These are phyloP conservation scores for Metschnikowia corniflorae DNA, from an alignment of 805 yeast species.

Conservation along the genomic window DNA sequence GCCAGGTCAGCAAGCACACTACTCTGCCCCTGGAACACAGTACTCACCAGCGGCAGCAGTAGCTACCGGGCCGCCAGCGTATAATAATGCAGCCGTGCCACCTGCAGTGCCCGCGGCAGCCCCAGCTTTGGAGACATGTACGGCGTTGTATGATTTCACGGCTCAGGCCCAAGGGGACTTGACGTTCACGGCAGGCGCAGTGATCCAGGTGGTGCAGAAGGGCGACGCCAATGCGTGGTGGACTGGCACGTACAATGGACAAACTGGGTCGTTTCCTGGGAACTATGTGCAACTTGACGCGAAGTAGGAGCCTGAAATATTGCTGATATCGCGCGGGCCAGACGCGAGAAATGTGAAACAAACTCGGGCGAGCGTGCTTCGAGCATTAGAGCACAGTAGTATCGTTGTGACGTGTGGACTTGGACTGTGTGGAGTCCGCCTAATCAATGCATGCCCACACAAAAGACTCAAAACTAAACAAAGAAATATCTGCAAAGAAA, in stretches of 20 bases:
- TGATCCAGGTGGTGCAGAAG: constrained; percentile 77
- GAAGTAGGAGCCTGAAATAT: too few relatives aligned
- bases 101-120: constrained; percentile 28
- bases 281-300: constrained; percentile 79
- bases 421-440: too few relatives aligned
- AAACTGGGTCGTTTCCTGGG: constrained; percentile 91
- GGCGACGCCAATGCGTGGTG: constrained; percentile 97
- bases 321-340: too few relatives aligned
- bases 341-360: not conserved
- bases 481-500: too few relatives aligned
- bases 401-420: too few relatives aligned
- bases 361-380: too few relatives aligned
- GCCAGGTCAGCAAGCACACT: constrained; percentile 19
- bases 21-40: constrained; percentile 19
- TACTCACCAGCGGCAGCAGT: constrained; percentile 13
- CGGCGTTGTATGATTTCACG: constrained; percentile 85
- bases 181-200: constrained; percentile 81
- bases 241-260: constrained; percentile 87
- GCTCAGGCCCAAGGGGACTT: constrained; percentile 95
- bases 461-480: too few relatives aligned
- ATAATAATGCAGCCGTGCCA: constrained; percentile 17
- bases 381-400: too few relatives aligned
- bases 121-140: constrained; percentile 52
- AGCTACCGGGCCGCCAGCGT: constrained; percentile 15
- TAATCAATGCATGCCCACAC: too few relatives aligned